Evolutionary conservation across 2,329 filamentous ascomycete species (phyloP), one percentile per base, ranked within the genome.

Genomic region (Verticillium alfalfae): DNA sequence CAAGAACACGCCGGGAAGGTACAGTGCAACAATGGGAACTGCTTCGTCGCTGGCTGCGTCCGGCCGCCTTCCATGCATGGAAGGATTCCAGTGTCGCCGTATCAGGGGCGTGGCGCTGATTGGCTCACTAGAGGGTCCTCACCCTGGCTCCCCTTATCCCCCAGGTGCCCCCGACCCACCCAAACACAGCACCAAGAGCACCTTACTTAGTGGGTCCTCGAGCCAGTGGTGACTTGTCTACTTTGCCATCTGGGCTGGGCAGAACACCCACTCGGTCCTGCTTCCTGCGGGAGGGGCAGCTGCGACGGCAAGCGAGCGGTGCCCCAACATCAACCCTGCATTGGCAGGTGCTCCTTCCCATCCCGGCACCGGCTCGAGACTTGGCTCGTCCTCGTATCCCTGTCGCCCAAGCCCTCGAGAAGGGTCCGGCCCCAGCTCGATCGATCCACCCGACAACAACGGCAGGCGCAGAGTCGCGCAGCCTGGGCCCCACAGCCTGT

Each of bases 21-120:
- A 52, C 45, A 52, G 45, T 52, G 45, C 45, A 52, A 31, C 45
- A 52, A 22, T 15, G 39, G 45, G 16, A 52, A 22, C 18, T 26
- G n/a, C 18, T 52, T n/a, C 18, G 16, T 52, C 13, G 45, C 18
- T 52, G 45, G 45, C 45, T 52, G 45, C 45, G 45, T 52, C 45
- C 45, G 45, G 45, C 12, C 45, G 34, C 57, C 57, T 59, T 59
- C 57, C 57, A 59, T 59, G 57, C 57, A 59, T 59, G 39, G 57
- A 59, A 59, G 39, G 38, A 59, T 59, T 59, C 57, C 57, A 59
- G 55, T 36, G 55, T 36, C 22, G 36, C 55, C 55, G 34, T 57
- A 57, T 57, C 55, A 38, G 55, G 34, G 34, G 55, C 34, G 18
- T 36, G 55, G n/a, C 36, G 34, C 18, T 57, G 55, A 57, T 57